Conservation (phyloP, 306 rosid genomes). For the Chamaecrista fasciculata region DNA sequence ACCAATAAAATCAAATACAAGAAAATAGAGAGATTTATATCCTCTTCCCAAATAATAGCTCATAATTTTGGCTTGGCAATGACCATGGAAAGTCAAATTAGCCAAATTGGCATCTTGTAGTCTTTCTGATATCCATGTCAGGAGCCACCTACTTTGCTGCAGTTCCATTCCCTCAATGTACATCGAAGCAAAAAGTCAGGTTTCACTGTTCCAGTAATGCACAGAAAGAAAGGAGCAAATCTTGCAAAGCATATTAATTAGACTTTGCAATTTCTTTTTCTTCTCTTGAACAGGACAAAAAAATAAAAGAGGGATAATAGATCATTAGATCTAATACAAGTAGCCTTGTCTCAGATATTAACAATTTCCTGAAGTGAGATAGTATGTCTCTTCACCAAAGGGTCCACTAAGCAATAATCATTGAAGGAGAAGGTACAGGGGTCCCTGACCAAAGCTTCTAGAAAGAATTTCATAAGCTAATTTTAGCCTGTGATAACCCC, state of each 20-base stretch:
- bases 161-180: constrained; percentile 24
- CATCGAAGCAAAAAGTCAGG: constrained; percentile 10
- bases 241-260: constrained; percentile 15
- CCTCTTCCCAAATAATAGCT: not conserved
- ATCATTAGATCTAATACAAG: constrained; percentile 43
- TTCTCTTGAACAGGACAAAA: constrained; percentile 24
- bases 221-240: constrained; percentile 18
- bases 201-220: constrained; percentile 10
- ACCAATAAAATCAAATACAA: too few species aligned
- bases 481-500: constrained; percentile 48
- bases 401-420: constrained; percentile 41
- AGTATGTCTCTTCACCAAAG: constrained; percentile 41
- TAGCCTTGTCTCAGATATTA: constrained; percentile 44
- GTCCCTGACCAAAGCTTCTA: constrained; percentile 33
- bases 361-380: constrained; percentile 44
- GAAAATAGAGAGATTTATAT: too few species aligned
- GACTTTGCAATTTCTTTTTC: constrained; percentile 28
- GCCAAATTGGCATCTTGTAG: not conserved
- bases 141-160: constrained; percentile 4
- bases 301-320: constrained; percentile 24
- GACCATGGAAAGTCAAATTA: not conserved
- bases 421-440: constrained; percentile 35
- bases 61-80: not conserved
- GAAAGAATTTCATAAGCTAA: constrained; percentile 46
- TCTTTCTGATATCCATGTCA: constrained; percentile 1